Evolutionary conservation across 495 filamentous ascomycete genomes (phyloP), one percentile per base, ranked within the genome.

Genomic region (Margaritispora aquatica): DNA sequence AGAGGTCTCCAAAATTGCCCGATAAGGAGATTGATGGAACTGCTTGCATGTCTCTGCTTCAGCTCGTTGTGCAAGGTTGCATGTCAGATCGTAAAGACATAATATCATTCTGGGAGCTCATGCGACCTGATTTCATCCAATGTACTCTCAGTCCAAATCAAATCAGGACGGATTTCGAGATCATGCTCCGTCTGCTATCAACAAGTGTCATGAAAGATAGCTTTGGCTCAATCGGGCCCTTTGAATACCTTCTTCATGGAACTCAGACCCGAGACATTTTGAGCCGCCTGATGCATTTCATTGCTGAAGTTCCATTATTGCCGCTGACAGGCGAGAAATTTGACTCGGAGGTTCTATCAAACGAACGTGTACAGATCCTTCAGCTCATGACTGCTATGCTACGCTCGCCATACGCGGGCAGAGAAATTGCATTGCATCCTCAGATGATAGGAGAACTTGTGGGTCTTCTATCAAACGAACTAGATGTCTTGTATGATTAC

Each of bases 401-500:
- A 36, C 60, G 59, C 10, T 63, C 63, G 29, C 53, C 58, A 17
- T 61, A 51, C 44, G 58, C 59, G 19, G 60, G 63, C 24, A 51
- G 57, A 27, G 55, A 50, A 1, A 44, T 68, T 2, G 63, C 66
- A 26, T 36, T 50, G 15, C 66, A 68, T 51, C 52, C 31, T 0
- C 24, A 50, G 23, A 24, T 62, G 19, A 63, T 68, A 31, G 66
- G 63, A 7, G 34, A 56, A 24, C 46, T 68, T 31, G 61, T 66
- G 1, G 48, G 58, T 34, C 59, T 68, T 41, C 57, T 68, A 21
- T 64, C 58, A 38, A 64, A 68, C 29, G 63, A 66, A 36, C 46
- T 68, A 15, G 66, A 66, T 52, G 27, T 54, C 23, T 24, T 68
- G 13, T 68, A 68, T 52, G 66, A 68, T 41, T 66, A 58, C 41